Evolutionary conservation across 257 asterid genomes (phyloP), one percentile per base, ranked within the genome.

Genomic region (Primulina eburnea): DNA sequence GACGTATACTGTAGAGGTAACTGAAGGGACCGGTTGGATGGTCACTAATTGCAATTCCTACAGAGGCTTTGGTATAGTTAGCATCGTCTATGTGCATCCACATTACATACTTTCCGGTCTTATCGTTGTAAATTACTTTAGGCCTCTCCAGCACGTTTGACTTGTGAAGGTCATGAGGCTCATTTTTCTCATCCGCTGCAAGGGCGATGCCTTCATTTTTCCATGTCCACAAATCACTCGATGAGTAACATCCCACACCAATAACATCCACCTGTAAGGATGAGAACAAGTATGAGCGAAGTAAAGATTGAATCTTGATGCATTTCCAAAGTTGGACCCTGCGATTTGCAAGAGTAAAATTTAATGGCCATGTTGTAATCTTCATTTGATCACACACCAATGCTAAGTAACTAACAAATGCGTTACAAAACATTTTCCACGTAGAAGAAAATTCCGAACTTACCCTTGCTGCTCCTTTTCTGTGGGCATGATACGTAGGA

Each of bases 1-100:
- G 99, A 8, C 84, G 87, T 73, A 82, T 82, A 53, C 99, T 89
- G 58, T 82, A 82, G 66, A 94, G 95, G 78, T 92, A 94, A 62
- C 65, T 18, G 30, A 91, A 94, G 30, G 97, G 98, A 37, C 99
- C 99, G 0, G 82, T 83, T 0, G 99, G 99, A 70, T 80, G 81
- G 73, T 82, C 81, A 28, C 97, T 84, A 26, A 77, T 56, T 56
- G 99, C 98, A 1, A 94, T 85, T 0, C 99, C 99, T 0, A 81
- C 84, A 0, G 96, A 83, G 73, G 99, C 99, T 79, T 89, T 89
- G 26, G 99, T 94, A 84, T 94, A 94, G 88, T 94, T 91, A 5
- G 84, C 67, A 61, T 94, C 93, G 29, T 94, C 98, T 1, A 94
- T 80, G 82, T 92, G 99, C 99, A 92, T 94, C 99, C 98, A 94